A percentile compares a stretch with the other conserved stretches of the same genome.
phyloP scores from a whole-genome alignment of 169 alveolate species.

The Theileria annulata region DNA sequence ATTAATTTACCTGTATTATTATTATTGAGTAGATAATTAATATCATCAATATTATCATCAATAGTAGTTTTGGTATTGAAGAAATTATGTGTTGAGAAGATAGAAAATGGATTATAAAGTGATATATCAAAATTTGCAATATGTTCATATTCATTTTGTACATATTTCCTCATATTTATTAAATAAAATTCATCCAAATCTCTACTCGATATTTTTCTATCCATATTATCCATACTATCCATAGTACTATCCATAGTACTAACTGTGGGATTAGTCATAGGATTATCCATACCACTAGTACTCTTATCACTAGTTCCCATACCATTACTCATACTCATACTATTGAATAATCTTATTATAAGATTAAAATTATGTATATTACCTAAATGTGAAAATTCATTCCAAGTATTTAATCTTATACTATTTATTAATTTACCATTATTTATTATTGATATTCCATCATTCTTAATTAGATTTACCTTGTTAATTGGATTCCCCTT shows the following conservation, averaged over 20 bases:
- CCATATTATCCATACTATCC: not conserved
- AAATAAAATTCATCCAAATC: constrained; percentile 46
- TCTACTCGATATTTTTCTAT: constrained; percentile 27
- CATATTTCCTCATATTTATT: constrained; percentile 18
- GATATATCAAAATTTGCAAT: constrained; percentile 20
- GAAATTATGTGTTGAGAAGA: not conserved
- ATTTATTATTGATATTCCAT: not conserved
- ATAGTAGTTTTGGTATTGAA: too few species aligned
- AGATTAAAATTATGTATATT: not conserved
- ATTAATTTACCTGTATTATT: not conserved
- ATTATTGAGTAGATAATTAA: too few species aligned
- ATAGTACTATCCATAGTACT: not conserved
- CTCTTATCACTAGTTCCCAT: not conserved
- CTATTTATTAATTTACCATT: not conserved
- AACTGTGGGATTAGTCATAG: too few species aligned
- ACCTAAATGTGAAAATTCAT: not conserved
- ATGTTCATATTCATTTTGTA: constrained; percentile 46
- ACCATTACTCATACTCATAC: not conserved
- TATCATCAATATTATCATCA: too few species aligned
- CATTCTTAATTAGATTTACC: not conserved
- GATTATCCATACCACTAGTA: too few species aligned
- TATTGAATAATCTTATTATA: not conserved
- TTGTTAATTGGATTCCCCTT: too few species aligned
- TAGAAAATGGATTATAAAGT: constrained; percentile 33
- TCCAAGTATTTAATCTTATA: constrained; percentile 16